Evolutionary conservation across 768 basidiomycete genomes (phyloP).

Genomic region (Russula griseocarnosa): DNA sequence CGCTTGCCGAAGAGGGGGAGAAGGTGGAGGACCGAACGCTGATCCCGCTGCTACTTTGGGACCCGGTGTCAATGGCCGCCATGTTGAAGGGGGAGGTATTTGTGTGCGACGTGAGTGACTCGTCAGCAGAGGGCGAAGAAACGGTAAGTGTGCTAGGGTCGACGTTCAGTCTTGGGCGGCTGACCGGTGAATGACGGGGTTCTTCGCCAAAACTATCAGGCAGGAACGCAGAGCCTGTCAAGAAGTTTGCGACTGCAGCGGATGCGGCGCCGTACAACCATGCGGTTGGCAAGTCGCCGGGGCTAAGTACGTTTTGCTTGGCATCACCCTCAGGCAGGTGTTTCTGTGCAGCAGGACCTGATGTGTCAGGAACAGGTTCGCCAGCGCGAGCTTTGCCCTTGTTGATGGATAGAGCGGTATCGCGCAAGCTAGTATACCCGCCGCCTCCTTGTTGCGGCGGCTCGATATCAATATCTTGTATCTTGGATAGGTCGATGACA

Average conservation of each 20-base stretch:
- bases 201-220: slow-evolving; percentile 31
- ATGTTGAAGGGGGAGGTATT: background rate
- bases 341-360: slow-evolving; percentile 38
- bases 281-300: background rate
- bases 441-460: slow-evolving; percentile 38
- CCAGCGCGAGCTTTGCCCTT: slow-evolving; percentile 50
- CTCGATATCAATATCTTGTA: slow-evolving; percentile 68
- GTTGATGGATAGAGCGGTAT: slow-evolving; percentile 49
- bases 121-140: background rate
- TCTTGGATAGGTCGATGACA: slow-evolving; percentile 71
- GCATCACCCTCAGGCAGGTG: slow-evolving; percentile 49
- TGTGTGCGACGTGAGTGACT: background rate
- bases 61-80: background rate
- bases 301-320: background rate
- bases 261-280: slow-evolving; percentile 53
- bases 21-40: background rate
- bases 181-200: slow-evolving; percentile 31
- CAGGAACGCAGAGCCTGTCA: slow-evolving; percentile 40
- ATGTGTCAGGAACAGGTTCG: slow-evolving; percentile 4
- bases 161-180: slow-evolving; percentile 28
- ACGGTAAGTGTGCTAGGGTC: background rate
- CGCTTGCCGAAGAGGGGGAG: background rate
- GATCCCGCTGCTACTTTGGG: background rate
- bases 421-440: slow-evolving; percentile 58
- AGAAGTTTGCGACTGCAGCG: slow-evolving; percentile 47